Percentiles rank a stretch among this genome's conserved stretches.
phyloP scores from a whole-genome alignment of 1,284 basidiomycete genomes.

The Boletus albobrunnescens region DNA sequence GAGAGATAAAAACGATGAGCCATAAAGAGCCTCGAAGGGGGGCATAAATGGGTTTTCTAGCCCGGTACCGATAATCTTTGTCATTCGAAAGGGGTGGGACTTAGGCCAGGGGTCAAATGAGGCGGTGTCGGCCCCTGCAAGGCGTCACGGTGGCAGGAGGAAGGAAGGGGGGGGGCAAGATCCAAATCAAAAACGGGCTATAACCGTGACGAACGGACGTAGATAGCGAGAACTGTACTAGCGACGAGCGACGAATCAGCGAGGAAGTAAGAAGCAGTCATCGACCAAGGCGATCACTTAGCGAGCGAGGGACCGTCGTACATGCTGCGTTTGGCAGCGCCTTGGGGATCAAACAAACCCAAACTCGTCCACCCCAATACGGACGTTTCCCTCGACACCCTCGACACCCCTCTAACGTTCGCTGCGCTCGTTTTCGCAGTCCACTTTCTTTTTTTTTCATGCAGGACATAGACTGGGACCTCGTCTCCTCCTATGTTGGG shows the following conservation, averaged over 20 bases:
- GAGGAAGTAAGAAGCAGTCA: not conserved
- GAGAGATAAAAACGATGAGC: too few species aligned
- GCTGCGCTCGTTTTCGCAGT: slow-evolving; percentile 1
- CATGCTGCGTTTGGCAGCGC: slow-evolving; percentile 5
- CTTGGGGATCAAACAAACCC: slow-evolving; percentile 13
- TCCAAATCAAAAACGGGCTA: too few species aligned
- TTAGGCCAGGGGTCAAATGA: not conserved
- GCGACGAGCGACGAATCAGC: not conserved
- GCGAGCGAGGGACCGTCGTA: too few species aligned
- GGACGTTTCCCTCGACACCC: too few species aligned
- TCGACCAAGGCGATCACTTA: too few species aligned
- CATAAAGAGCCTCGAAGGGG: not conserved
- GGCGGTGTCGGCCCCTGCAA: not conserved
- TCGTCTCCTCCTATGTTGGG: slow-evolving; percentile 64
- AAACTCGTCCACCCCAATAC: slow-evolving; percentile 10
- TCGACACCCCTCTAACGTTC: too few species aligned
- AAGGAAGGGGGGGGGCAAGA: too few species aligned
- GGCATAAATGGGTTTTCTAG: too few species aligned
- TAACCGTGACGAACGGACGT: not conserved
- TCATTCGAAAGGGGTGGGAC: not conserved
- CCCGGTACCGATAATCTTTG: not conserved
- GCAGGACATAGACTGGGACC: slow-evolving; percentile 46
- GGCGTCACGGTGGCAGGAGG: too few species aligned
- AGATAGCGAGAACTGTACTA: slow-evolving; percentile 1
- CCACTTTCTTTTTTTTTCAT: slow-evolving; percentile 13